Base-by-base conservation (phyloP, 2,329 filamentous ascomycete species). In the Alternaria novae-zelandiae region DNA sequence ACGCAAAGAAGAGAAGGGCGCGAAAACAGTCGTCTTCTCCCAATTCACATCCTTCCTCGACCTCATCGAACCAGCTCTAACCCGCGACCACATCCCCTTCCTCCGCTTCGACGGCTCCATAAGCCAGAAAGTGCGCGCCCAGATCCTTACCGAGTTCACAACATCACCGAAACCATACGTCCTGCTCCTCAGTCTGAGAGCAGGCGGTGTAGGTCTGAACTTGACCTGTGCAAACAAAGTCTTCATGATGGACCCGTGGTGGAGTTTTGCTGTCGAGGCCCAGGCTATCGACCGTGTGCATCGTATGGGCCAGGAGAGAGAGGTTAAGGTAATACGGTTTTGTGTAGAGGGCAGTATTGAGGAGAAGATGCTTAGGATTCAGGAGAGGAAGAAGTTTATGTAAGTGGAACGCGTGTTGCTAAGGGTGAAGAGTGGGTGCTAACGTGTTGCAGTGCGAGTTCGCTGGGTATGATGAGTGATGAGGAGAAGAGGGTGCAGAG, bases 181-280 rank as follows among this genome's bases (percentile, higher is more conserved):
- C 1, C 83, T 99, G 5, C 84, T 99, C 2, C 87, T 99, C 55
- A 95, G 91, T 71, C 83, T 99, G 59, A 87, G 93, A 20, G 96
- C 96, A 0, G 96, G 96, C 5, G 96, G 96, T 23, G 96, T 99
- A 0, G 96, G 96, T 0, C 84, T 99, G 46, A 99, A 99, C 76
- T 81, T 99, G 65, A 98, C 95, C 0, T 90, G 90, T 69, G 96
- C 96, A 6, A 93, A 90, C 67, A 86, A 92, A 57, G 96, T 99
- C 6, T 99, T 91, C 82, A 96, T 99, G 92, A 98, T 99, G 96
- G 96, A 99, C 80, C 96, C 96, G 0, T 99, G 96, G 96, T 99
- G 96, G 96, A 96, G 92, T 76, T 99, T 95, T 80, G 94, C 96
- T 0, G 90, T 98, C 12, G 96, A 99, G 81, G 93, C 94, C 6